phyloP scores from a whole-genome alignment of 2,329 filamentous ascomycete genomes.

The Thermothelomyces thermophilus region DNA sequence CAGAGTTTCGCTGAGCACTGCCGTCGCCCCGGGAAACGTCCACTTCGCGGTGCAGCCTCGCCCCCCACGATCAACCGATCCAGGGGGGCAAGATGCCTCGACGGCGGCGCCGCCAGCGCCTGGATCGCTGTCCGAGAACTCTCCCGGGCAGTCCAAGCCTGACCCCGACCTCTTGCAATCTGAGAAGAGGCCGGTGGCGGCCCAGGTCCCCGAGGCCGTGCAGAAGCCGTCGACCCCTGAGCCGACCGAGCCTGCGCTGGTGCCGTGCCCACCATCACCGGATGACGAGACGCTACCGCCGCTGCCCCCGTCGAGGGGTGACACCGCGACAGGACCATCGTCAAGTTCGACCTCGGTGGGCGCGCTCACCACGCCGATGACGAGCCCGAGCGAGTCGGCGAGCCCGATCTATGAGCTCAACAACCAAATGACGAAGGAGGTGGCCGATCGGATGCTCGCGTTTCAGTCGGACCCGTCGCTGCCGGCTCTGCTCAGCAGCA shows the following conservation, averaged over 20 bases:
- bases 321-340: slow-evolving; percentile 42
- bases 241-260: slow-evolving; percentile 28
- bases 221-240: slow-evolving; percentile 36
- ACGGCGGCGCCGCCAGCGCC: slow-evolving; percentile 26
- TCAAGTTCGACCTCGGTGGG: slow-evolving; percentile 48
- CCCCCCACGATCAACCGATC: slow-evolving; percentile 21
- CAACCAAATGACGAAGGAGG: slow-evolving; percentile 33
- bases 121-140: slow-evolving; percentile 35
- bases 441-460: slow-evolving; percentile 41
- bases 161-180: slow-evolving; percentile 34
- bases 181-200: slow-evolving; percentile 43
- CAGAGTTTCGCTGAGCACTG: slow-evolving; percentile 56
- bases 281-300: slow-evolving; percentile 35
- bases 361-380: slow-evolving; percentile 44
- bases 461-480: slow-evolving; percentile 60
- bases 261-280: slow-evolving; percentile 42
- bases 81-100: slow-evolving; percentile 12
- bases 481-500: slow-evolving; percentile 56
- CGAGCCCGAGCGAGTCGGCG: slow-evolving; percentile 47
- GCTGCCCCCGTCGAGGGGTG: slow-evolving; percentile 33
- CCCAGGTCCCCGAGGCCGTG: slow-evolving; percentile 37
- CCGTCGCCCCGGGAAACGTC: slow-evolving; percentile 54
- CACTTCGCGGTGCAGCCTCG: slow-evolving; percentile 44
- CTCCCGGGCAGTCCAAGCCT: slow-evolving; percentile 39
- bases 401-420: slow-evolving; percentile 41